A percentile compares a stretch with the other conserved stretches of the same genome.
These are phyloP conservation scores for Whalleya microplaca DNA, from an alignment of 2,329 filamentous ascomycete species.

Conservation along the genomic window DNA sequence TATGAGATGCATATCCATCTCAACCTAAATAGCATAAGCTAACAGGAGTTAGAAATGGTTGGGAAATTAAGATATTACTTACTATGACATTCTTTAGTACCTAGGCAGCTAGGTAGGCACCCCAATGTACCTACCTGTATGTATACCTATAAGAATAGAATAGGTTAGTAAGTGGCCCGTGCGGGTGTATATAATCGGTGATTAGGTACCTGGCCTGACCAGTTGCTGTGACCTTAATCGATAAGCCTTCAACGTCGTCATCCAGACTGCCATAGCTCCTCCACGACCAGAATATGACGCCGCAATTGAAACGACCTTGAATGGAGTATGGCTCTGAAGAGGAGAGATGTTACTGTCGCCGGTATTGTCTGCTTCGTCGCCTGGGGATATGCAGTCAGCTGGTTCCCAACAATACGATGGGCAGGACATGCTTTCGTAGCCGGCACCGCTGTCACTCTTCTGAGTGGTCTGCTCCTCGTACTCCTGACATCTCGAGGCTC, in stretches of 20 bases:
- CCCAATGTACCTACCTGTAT: too few species aligned
- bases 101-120: too few species aligned
- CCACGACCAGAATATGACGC: constrained; percentile 38
- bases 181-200: too few species aligned
- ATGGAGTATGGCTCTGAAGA: constrained; percentile 69
- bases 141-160: too few species aligned
- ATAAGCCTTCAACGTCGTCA: constrained; percentile 23
- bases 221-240: constrained; percentile 12
- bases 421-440: constrained; percentile 80
- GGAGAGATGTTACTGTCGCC: constrained; percentile 72
- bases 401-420: constrained; percentile 82
- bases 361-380: constrained; percentile 75
- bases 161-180: background rate
- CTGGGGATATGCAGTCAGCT: constrained; percentile 85
- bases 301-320: constrained; percentile 37
- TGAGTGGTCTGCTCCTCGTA: constrained; percentile 61
- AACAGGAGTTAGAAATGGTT: too few species aligned
- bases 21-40: too few species aligned
- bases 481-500: constrained; percentile 63
- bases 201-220: too few species aligned
- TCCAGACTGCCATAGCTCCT: constrained; percentile 14
- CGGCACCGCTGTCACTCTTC: constrained; percentile 63
- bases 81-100: too few species aligned
- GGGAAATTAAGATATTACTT: too few species aligned
- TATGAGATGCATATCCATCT: too few species aligned